A percentile compares a stretch with the other conserved stretches of the same genome.
Evolutionary conservation across 345 rosid species (phyloP).

Genomic region (Boechera stricta): DNA sequence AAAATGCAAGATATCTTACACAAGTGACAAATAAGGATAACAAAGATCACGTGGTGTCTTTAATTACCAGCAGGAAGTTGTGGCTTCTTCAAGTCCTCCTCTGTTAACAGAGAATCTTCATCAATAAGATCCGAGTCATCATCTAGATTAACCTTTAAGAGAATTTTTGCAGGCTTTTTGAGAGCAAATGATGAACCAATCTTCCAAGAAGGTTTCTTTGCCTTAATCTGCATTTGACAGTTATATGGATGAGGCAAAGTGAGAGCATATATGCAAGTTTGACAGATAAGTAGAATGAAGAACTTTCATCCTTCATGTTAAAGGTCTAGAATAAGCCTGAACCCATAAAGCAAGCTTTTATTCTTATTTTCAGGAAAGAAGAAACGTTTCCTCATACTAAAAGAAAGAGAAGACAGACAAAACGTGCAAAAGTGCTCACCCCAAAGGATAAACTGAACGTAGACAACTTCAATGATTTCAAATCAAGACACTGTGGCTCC

Average conservation of each 20-base stretch:
- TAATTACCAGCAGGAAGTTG: constrained; percentile 64
- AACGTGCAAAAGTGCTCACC: constrained; percentile 53
- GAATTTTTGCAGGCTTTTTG: constrained; percentile 56
- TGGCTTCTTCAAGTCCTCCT: constrained; percentile 85
- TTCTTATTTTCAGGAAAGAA: neutral
- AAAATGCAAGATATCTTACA: neutral
- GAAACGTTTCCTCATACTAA: constrained; percentile 10
- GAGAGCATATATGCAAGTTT: constrained; percentile 14
- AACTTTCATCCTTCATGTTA: constrained; percentile 7
- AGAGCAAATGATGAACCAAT: constrained; percentile 83
- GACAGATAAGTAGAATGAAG: neutral
- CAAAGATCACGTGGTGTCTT: constrained; percentile 11
- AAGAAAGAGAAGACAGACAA: neutral
- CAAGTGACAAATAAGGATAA: neutral
- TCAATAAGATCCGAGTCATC: constrained; percentile 88
- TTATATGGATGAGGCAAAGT: neutral
- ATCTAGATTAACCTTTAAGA: constrained; percentile 62
- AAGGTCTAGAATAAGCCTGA: neutral
- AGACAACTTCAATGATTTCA: constrained; percentile 47
- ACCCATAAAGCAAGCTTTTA: neutral
- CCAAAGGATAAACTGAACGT: constrained; percentile 47
- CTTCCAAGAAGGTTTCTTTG: constrained; percentile 87
- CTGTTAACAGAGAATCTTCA: constrained; percentile 92
- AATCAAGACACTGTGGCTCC: constrained; percentile 58
- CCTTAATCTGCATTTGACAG: constrained; percentile 56